Evolutionary conservation across 208 protist genomes (phyloP), one percentile per base, ranked within the genome.

Genomic region (Acanthamoeba royreba): DNA sequence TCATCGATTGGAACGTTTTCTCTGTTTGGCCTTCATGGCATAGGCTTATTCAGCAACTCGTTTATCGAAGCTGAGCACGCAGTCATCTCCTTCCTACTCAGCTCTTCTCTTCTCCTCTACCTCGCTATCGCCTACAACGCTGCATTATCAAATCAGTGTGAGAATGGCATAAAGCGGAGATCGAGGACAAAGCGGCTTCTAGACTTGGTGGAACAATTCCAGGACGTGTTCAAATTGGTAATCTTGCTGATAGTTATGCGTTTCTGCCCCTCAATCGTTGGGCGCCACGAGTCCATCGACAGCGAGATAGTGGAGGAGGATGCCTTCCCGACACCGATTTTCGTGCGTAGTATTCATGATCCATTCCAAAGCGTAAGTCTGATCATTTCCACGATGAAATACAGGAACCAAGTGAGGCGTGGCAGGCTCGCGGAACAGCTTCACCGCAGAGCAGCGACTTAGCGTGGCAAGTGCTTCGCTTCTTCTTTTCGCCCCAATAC

Each of bases 41-140:
- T 52, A 2, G 86, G 77, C 43, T 72, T 91, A 1, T 55, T 42
- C 40, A 95, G 92, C 4, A 96, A 96, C 74, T 95, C 93, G 58
- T 96, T 93, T 74, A 96, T 96, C n/a, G 94, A 95, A 38, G 17
- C 93, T 4, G 94, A 96, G 72, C 63, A 66, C 35, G 4, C 42
- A 4, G 94, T 96, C 5, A 85, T 95, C 8, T 33, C 74, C 28
- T 96, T 74, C 77, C 72, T 96, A 42, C 31, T 46, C 13, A 28
- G 79, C 15, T 93, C 86, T 15, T 35, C 31, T 28, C 15, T 93
- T 19, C 22, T 92, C 15, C 22, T 61, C 45, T 40, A 77, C 22
- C 63, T 77, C n/a, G 31, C 31, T 38, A 38, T 40, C 35, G n/a
- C 63, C 63, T 8, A 17, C 55, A 25, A 17, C 55, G 19, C 55